phyloP scores from a whole-genome alignment of 2,329 filamentous ascomycete species.

The Aspergillus felis region DNA sequence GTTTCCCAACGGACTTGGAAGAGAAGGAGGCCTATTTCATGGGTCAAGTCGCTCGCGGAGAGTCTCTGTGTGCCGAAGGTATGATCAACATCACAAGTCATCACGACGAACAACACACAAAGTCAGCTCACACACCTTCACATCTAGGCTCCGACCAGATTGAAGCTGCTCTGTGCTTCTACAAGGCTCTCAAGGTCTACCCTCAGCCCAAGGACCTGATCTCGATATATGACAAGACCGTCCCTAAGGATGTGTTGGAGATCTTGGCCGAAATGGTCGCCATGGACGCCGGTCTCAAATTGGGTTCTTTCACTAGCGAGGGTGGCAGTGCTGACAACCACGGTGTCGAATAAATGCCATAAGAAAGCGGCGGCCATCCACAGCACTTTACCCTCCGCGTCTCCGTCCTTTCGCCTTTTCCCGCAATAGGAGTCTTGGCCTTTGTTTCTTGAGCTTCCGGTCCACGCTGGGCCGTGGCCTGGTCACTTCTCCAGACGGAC shows the following conservation, averaged over 20 bases:
- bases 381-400: conserved; percentile 13
- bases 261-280: conserved; percentile 98
- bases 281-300: conserved; percentile 70
- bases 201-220: conserved; percentile 90
- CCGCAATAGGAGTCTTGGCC: conserved; percentile 13
- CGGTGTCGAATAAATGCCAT: conserved; percentile 33
- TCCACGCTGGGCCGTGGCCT: conserved; percentile 23
- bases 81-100: conserved; percentile 35
- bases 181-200: conserved; percentile 98
- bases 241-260: conserved; percentile 94
- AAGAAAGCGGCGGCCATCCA: conserved; percentile 4
- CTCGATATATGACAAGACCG: conserved; percentile 96
- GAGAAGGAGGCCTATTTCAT: conserved; percentile 97
- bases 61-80: conserved; percentile 80
- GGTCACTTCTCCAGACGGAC: conserved; percentile 12
- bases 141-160: conserved; percentile 46
- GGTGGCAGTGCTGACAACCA: conserved; percentile 30
- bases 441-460: conserved; percentile 12
- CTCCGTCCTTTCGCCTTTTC: conserved; percentile 9
- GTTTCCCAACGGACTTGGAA: conserved; percentile 84
- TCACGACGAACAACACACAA: background rate
- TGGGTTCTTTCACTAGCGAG: conserved; percentile 47
- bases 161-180: conserved; percentile 91
- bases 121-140: conserved; percentile 8
- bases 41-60: conserved; percentile 86